These are phyloP conservation scores for Scedosporium boydii DNA, from an alignment of 2,329 filamentous ascomycete species.

Conservation along the genomic window DNA sequence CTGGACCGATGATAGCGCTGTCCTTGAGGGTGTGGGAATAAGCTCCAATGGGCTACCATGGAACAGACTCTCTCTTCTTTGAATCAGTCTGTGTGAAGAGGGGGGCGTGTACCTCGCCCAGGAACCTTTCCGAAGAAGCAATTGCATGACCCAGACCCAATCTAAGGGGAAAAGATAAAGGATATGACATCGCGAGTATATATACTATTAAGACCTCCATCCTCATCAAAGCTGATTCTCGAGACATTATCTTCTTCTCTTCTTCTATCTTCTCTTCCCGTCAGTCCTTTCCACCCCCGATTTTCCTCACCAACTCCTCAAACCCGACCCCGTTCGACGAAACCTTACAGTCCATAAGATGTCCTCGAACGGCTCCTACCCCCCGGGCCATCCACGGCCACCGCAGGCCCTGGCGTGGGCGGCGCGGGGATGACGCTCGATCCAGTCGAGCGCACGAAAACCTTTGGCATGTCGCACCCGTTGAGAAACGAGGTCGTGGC, in stretches of 20 bases:
- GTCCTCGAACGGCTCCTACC: background rate
- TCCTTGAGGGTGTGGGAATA: no score
- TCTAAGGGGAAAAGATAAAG: background rate
- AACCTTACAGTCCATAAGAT: background rate
- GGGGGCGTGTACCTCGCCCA: background rate
- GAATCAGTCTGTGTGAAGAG: no score
- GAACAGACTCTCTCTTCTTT: no score
- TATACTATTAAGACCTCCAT: background rate
- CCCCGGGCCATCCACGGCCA: background rate
- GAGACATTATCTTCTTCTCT: no score
- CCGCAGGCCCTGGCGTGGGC: background rate
- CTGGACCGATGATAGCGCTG: no score
- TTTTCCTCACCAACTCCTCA: no score
- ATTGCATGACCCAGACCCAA: background rate
- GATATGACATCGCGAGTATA: background rate
- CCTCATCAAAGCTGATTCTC: no score
- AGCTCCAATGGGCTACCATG: no score
- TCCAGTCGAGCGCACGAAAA: background rate
- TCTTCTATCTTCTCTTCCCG: no score
- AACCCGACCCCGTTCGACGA: no score
- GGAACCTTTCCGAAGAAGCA: background rate
- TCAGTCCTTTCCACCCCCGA: no score
- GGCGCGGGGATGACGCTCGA: background rate
- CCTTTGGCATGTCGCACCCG: constrained; percentile 5
- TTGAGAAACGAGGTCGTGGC: constrained; percentile 27